Evolutionary conservation across 345 rosid genomes (phyloP).

Genomic region (Passiflora organensis): DNA sequence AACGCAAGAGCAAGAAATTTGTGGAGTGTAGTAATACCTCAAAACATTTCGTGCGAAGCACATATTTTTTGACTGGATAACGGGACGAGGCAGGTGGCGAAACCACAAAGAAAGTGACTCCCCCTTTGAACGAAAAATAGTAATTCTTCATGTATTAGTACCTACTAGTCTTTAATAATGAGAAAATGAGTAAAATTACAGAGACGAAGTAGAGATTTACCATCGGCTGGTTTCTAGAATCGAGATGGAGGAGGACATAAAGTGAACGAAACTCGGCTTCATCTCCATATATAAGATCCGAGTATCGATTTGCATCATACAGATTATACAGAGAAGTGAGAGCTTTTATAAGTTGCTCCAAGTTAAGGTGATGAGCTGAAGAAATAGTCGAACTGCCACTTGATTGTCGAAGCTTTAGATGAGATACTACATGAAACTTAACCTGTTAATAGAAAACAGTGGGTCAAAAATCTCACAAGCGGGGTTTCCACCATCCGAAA

Average conservation of each 20-base stretch:
- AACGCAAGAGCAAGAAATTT: background rate
- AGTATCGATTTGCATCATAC: constrained; percentile 56
- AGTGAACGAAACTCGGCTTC: constrained; percentile 78
- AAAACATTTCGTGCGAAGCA: constrained; percentile 62
- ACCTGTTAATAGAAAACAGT: constrained; percentile 39
- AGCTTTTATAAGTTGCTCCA: constrained; percentile 86
- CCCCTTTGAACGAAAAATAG: constrained; percentile 46
- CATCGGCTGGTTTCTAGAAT: constrained; percentile 45
- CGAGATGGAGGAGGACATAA: constrained; percentile 76
- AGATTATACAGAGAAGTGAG: constrained; percentile 64
- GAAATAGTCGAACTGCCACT: constrained; percentile 38
- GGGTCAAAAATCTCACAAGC: background rate
- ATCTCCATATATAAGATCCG: constrained; percentile 33
- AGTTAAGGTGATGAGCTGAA: constrained; percentile 67
- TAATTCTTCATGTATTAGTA: constrained; percentile 10
- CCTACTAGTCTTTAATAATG: constrained; percentile 6
- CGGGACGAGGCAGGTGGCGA: constrained; percentile 45
- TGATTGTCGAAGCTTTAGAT: constrained; percentile 51
- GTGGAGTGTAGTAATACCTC: constrained; percentile 32
- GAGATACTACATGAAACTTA: constrained; percentile 70
- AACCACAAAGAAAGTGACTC: constrained; percentile 90
- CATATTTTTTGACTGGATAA: constrained; percentile 68
- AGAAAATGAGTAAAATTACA: constrained; percentile 2
- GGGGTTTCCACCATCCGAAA: too few relatives aligned
- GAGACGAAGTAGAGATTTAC: constrained; percentile 36